Base-by-base conservation (phyloP, 2,329 filamentous ascomycete genomes). In the Nannizzia gypsea region DNA sequence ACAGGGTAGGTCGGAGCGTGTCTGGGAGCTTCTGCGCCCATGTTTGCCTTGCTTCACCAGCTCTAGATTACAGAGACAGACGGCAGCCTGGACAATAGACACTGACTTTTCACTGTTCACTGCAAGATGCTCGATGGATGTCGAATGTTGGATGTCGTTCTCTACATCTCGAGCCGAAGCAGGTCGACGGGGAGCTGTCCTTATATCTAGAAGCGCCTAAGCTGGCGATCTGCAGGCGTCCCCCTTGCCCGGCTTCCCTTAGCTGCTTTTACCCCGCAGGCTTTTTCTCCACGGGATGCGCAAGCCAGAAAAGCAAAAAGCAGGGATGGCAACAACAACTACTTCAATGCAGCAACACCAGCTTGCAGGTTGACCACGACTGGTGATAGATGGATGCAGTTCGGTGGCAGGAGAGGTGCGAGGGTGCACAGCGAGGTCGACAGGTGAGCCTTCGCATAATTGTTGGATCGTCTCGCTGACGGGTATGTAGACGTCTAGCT, bases 1-100 rank as follows among this genome's bases (percentile, higher is more conserved):
- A 77, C 75, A 57, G 81, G 80, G 66, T 82, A 79, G 34, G 74
- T 69, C 63, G 68, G 72, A 69, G 71, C 68, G 68, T 66, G 66
- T 62, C 60, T 62, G 64, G 68, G 64, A 64, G 69, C 65, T 67
- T 73, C 71, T 65, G 72, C 72, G 65, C 72, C 72, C 72, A 74
- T 74, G 24, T 3, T 50, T 24, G n/a, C 9, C 36, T 36, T 24
- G 40, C 38, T 31, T 34, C 8, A 6, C 31, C 31, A 36, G 31
- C 9, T 34, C 31, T 34, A 11, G 31, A 9, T 9, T 34, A 34
- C 31, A 34, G 2, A 34, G 6, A 8, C 31, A 34, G 31, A 34
- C 3, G 31, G 31, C 3, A 13, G 13, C 38, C 38, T 42, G 6
- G 38, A 42, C n/a, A 4, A 42, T 42, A 42, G 15, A 42, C 38